Evolutionary conservation across 805 yeast species (phyloP).

Genomic region (Yarrowia osloensis): DNA sequence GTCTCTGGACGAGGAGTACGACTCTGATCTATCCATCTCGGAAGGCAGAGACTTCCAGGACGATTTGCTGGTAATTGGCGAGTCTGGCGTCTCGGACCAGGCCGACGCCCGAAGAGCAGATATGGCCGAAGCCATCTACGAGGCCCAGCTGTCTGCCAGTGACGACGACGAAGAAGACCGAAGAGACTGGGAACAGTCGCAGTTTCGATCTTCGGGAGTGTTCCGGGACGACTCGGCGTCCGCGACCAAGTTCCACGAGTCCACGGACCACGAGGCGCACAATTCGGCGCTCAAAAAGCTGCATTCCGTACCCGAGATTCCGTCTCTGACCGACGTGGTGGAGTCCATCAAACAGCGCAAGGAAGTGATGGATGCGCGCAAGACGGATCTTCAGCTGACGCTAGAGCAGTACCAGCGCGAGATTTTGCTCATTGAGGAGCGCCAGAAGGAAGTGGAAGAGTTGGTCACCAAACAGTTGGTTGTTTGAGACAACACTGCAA

Average conservation of each 20-base stretch:
- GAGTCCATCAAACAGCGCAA: neutral
- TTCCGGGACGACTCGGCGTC: neutral
- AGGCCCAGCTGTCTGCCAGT: slow-evolving; percentile 21
- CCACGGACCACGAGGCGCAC: neutral
- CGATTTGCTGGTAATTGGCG: neutral
- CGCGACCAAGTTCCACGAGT: neutral
- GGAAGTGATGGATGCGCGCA: neutral
- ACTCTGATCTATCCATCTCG: slow-evolving; percentile 9
- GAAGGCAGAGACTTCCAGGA: slow-evolving; percentile 20
- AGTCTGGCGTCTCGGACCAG: slow-evolving; percentile 9
- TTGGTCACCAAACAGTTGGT: neutral
- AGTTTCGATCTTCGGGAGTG: slow-evolving; percentile 16
- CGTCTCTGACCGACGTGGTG: neutral
- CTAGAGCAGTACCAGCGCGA: slow-evolving; percentile 30
- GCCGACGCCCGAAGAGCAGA: neutral
- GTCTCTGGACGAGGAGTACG: neutral
- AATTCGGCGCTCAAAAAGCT: slow-evolving; percentile 5
- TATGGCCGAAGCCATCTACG: slow-evolving; percentile 22
- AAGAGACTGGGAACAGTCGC: slow-evolving; percentile 5
- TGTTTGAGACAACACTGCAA: too few relatives aligned
- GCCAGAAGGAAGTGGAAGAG: slow-evolving; percentile 5
- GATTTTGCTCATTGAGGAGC: slow-evolving; percentile 8
- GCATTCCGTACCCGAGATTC: neutral
- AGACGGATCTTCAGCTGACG: slow-evolving; percentile 6
- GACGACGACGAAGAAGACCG: slow-evolving; percentile 19